Evolutionary conservation across 352 stramenopile genomes (phyloP).

Genomic region (Phytophthora fragariae): DNA sequence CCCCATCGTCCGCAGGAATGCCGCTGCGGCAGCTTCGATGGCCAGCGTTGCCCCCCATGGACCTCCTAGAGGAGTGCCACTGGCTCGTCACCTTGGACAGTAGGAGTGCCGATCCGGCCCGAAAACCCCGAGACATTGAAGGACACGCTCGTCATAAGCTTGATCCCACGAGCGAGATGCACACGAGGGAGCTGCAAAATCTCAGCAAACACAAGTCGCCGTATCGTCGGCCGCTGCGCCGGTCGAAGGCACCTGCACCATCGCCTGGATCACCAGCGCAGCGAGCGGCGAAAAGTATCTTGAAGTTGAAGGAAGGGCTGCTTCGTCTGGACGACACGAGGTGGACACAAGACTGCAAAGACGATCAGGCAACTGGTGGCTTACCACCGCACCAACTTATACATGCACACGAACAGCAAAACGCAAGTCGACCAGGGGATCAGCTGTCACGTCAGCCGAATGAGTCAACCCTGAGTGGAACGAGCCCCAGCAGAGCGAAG

Average conservation of each 20-base stretch:
- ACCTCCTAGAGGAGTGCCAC: conserved; percentile 51
- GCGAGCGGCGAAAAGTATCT: conserved; percentile 61
- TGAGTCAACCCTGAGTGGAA: conserved; percentile 9
- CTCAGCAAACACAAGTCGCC: conserved; percentile 43
- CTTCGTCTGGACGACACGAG: conserved; percentile 27
- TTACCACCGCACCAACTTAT: conserved; percentile 12
- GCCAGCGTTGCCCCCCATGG: conserved; percentile 40
- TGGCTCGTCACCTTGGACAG: conserved; percentile 48
- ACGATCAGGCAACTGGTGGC: conserved; percentile 1
- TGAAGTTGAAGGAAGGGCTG: conserved; percentile 57
- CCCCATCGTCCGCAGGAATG: conserved; percentile 16
- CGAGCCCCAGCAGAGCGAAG: conserved; percentile 5
- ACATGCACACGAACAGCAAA: conserved; percentile 5
- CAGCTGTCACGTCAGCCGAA: conserved; percentile 5
- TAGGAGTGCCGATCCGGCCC: conserved; percentile 12
- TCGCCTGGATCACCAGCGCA: conserved; percentile 50
- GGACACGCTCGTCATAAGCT: conserved; percentile 14
- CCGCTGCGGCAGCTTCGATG: conserved; percentile 46
- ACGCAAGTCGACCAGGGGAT: background rate
- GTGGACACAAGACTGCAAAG: conserved; percentile 13
- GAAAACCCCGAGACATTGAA: conserved; percentile 16
- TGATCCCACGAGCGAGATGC: conserved; percentile 9
- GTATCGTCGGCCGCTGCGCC: conserved; percentile 43
- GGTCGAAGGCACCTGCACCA: conserved; percentile 19
- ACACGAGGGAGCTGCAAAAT: conserved; percentile 11